Conservation (phyloP, 1,139 yeast species). For the Yamadazyma dendronema region DNA sequence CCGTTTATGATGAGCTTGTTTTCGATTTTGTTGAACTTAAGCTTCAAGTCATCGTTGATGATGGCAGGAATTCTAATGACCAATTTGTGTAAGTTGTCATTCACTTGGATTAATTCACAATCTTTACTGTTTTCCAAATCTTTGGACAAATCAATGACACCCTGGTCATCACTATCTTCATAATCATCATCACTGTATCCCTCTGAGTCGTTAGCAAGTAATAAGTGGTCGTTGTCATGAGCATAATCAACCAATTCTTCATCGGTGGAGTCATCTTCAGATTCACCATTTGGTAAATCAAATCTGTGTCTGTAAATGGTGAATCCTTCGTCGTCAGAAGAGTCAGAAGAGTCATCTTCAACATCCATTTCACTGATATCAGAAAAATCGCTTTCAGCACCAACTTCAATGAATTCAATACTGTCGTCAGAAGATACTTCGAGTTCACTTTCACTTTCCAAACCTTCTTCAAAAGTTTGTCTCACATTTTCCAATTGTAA, state of each 20-base stretch:
- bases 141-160: constrained; percentile 41
- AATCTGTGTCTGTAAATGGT: constrained; percentile 44
- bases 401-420: constrained; percentile 33
- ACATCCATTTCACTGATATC: constrained; percentile 24
- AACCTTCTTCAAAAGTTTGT: constrained; percentile 38
- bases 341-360: constrained; percentile 22
- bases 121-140: constrained; percentile 47
- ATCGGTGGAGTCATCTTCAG: constrained; percentile 38
- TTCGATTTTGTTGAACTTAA: constrained; percentile 41
- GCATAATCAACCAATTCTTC: constrained; percentile 32
- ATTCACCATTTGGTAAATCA: constrained; percentile 37
- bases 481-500: constrained; percentile 40
- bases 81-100: constrained; percentile 42
- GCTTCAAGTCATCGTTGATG: constrained; percentile 41
- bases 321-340: constrained; percentile 40
- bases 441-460: constrained; percentile 33
- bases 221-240: constrained; percentile 23
- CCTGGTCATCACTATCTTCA: constrained; percentile 30
- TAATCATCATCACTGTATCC: constrained; percentile 30
- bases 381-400: constrained; percentile 18
- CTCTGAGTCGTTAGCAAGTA: constrained; percentile 34
- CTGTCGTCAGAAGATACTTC: constrained; percentile 24
- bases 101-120: constrained; percentile 42
- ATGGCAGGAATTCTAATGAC: constrained; percentile 45
- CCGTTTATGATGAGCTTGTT: constrained; percentile 46